Conservation (phyloP, 106 monocot species). For the Allium fistulosum region DNA sequence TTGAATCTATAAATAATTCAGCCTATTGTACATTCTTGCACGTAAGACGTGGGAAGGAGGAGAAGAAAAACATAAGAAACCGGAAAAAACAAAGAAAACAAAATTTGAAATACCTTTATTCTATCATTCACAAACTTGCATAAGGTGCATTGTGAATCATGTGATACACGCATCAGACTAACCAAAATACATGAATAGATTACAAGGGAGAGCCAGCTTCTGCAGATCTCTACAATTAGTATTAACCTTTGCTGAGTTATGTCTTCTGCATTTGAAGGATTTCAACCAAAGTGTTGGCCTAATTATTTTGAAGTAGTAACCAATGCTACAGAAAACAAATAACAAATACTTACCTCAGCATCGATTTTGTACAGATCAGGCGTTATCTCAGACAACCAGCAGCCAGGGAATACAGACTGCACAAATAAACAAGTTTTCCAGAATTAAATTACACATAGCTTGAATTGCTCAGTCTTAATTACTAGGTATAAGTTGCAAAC, state of each 20-base stretch:
- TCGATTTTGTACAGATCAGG: slow-evolving; percentile 26
- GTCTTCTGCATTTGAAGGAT: slow-evolving; percentile 4
- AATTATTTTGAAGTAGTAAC: too few relatives aligned
- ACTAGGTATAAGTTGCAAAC: too few relatives aligned
- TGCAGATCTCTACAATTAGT: background rate
- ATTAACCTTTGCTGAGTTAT: background rate
- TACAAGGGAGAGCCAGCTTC: background rate
- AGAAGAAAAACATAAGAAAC: background rate
- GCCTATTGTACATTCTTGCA: too few relatives aligned
- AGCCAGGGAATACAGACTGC: slow-evolving; percentile 22
- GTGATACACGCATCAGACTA: slow-evolving; percentile 12
- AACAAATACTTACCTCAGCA: slow-evolving; percentile 4
- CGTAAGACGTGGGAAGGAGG: too few relatives aligned
- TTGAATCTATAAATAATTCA: too few relatives aligned
- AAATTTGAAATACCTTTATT: background rate
- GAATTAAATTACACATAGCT: too few relatives aligned
- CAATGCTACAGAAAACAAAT: too few relatives aligned
- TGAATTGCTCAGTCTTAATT: too few relatives aligned
- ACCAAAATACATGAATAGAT: slow-evolving; percentile 2
- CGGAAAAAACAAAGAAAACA: background rate
- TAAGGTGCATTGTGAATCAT: background rate
- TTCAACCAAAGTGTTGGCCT: too few relatives aligned
- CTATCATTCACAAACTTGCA: slow-evolving; percentile 12
- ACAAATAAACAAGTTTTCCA: background rate
- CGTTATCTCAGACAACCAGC: slow-evolving; percentile 18